Percentiles rank a stretch among this genome's conserved stretches.
phyloP scores from a whole-genome alignment of 345 rosid species.

The Eutrema yunnanense region DNA sequence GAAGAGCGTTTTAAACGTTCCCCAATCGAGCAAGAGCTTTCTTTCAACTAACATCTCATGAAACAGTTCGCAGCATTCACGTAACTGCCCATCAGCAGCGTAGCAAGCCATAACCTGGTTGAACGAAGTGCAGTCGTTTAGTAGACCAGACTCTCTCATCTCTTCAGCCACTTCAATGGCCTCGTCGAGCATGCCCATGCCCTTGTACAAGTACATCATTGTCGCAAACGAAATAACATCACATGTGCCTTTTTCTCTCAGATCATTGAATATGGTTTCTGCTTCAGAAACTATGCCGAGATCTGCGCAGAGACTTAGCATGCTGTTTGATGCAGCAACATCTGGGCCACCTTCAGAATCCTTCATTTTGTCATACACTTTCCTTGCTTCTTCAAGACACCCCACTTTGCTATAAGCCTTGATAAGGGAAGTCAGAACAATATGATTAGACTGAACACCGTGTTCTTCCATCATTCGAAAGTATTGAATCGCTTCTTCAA shows the following conservation, averaged over 20 bases:
- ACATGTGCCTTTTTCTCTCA: conserved; percentile 52
- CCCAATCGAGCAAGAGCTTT: conserved; percentile 56
- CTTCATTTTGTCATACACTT: conserved; percentile 58
- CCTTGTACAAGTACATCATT: conserved; percentile 81
- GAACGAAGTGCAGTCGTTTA: conserved; percentile 56
- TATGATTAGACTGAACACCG: conserved; percentile 56
- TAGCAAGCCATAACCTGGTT: conserved; percentile 76
- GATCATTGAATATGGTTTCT: conserved; percentile 43
- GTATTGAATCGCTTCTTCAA: conserved; percentile 66
- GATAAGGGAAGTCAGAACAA: conserved; percentile 71
- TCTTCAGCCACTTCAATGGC: conserved; percentile 81
- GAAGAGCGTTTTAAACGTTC: conserved; percentile 60
- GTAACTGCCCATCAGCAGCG: conserved; percentile 59
- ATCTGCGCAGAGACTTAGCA: conserved; percentile 73
- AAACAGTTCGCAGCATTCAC: conserved; percentile 60
- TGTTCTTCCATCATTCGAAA: conserved; percentile 54
- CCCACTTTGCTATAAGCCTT: conserved; percentile 82
- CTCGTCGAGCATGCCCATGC: conserved; percentile 78
- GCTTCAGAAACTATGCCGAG: conserved; percentile 78
- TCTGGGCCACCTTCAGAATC: conserved; percentile 64
- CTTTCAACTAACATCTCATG: conserved; percentile 55
- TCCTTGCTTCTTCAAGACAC: conserved; percentile 62
- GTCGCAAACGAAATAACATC: conserved; percentile 67
- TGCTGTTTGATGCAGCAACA: conserved; percentile 64
- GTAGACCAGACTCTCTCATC: conserved; percentile 64